Conservation (phyloP, 2,329 filamentous ascomycete genomes). For the Metarhizium brunneum region DNA sequence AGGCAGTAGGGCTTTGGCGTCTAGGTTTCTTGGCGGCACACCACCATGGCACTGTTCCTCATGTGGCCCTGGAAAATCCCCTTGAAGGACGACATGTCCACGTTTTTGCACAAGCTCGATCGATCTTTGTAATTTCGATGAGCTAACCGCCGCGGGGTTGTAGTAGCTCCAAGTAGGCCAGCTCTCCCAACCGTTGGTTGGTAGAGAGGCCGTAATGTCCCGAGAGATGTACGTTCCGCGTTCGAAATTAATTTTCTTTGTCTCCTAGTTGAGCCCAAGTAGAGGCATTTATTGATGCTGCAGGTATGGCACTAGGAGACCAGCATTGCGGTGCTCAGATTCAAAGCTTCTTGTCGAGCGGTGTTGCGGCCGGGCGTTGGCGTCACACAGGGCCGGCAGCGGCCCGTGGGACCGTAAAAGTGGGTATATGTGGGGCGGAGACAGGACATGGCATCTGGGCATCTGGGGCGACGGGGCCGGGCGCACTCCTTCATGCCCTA, state of each 20-base stretch:
- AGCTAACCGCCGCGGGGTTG: neutral
- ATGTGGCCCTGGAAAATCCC: neutral
- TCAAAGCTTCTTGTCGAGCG: neutral
- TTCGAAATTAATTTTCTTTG: neutral
- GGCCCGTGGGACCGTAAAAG: constrained; percentile 4
- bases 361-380: neutral
- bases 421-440: neutral
- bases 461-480: too few relatives aligned
- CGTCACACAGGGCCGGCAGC: constrained; percentile 10
- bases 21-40: neutral
- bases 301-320: neutral
- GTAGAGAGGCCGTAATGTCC: neutral
- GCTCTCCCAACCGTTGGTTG: neutral
- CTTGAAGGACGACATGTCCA: neutral
- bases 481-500: too few relatives aligned
- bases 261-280: too few relatives aligned
- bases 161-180: neutral
- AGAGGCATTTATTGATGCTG: neutral
- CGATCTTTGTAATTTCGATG: neutral
- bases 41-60: neutral
- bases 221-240: neutral
- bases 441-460: neutral
- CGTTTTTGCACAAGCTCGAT: neutral
- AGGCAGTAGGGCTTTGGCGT: neutral
- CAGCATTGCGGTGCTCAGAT: neutral